phyloP scores from a whole-genome alignment of 2,329 filamentous ascomycete genomes.

The Coleophoma crateriformis region DNA sequence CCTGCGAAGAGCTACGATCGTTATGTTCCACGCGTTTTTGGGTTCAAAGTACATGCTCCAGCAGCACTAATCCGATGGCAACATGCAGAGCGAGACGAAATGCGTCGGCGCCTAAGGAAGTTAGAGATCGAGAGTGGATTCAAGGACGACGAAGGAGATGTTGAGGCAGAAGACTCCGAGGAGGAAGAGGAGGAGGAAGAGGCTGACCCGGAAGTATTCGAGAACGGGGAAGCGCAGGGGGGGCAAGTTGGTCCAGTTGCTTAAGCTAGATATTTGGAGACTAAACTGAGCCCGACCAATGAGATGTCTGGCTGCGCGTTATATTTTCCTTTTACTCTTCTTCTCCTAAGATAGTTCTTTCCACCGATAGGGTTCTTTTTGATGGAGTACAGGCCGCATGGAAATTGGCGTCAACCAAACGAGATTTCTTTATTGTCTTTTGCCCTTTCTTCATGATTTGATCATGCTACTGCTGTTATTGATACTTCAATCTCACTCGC shows the following conservation, averaged over 20 bases:
- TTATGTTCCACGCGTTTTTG: constrained; percentile 87
- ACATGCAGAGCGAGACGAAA: constrained; percentile 70
- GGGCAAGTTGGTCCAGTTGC: constrained; percentile 1
- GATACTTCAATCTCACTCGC: no score
- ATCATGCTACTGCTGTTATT: not conserved
- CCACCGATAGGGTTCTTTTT: not conserved
- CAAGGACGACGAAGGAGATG: constrained; percentile 58
- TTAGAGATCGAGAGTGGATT: constrained; percentile 76
- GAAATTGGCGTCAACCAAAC: not conserved
- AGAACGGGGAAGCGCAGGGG: constrained; percentile 16
- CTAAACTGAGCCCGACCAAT: not conserved
- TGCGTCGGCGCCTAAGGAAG: constrained; percentile 69
- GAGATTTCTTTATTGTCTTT: not conserved
- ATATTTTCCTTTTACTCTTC: not conserved
- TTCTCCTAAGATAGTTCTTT: not conserved
- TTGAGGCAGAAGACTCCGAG: constrained; percentile 53
- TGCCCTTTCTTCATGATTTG: not conserved
- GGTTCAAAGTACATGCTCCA: constrained; percentile 89
- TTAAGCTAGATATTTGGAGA: not conserved
- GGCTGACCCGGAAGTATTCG: constrained; percentile 19
- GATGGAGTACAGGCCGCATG: not conserved
- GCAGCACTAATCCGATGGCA: constrained; percentile 92
- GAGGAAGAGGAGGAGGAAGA: constrained; percentile 36
- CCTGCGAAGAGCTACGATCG: constrained; percentile 80
- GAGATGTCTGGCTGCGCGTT: not conserved